Percentiles rank a stretch among this genome's conserved stretches.
These are phyloP conservation scores for Rhizopogon salebrosus DNA, from an alignment of 768 basidiomycete species.

Conservation along the genomic window DNA sequence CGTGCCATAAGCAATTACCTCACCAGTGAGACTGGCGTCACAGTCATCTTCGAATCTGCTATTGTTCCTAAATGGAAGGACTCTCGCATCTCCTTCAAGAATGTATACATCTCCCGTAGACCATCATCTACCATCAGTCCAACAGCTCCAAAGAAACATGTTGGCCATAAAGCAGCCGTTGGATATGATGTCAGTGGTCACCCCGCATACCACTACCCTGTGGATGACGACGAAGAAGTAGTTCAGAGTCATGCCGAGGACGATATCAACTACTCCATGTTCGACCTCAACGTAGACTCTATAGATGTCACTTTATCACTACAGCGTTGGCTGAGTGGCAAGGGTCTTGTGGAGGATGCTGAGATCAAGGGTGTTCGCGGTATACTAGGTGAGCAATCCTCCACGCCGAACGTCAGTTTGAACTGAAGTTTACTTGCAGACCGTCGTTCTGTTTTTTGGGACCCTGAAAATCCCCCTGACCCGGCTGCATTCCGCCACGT, in stretches of 20 bases:
- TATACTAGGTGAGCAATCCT: constrained; percentile 61
- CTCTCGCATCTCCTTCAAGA: constrained; percentile 93
- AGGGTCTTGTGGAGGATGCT: constrained; percentile 87
- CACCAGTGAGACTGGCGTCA: constrained; percentile 89
- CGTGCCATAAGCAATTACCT: constrained; percentile 87
- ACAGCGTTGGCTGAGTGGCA: constrained; percentile 91
- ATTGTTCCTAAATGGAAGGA: constrained; percentile 98
- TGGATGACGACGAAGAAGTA: constrained; percentile 54
- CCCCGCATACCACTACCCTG: constrained; percentile 57
- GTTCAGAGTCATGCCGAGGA: constrained; percentile 35
- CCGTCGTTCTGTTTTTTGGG: constrained; percentile 81
- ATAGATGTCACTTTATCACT: constrained; percentile 93
- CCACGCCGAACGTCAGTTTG: neutral
- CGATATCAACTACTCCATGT: constrained; percentile 78
- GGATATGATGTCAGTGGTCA: constrained; percentile 78
- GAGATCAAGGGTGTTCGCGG: constrained; percentile 93
- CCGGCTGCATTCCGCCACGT: constrained; percentile 78
- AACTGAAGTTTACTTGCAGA: constrained; percentile 41
- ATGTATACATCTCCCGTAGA: constrained; percentile 88
- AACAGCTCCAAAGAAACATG: constrained; percentile 14
- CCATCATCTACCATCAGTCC: constrained; percentile 31
- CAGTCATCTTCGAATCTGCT: constrained; percentile 93
- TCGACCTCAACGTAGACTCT: constrained; percentile 89
- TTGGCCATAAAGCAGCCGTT: constrained; percentile 51
- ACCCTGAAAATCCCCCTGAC: constrained; percentile 74